These are phyloP conservation scores for Furcasterigmium sp. DNA, from an alignment of 2,329 filamentous ascomycete genomes.

Conservation along the genomic window DNA sequence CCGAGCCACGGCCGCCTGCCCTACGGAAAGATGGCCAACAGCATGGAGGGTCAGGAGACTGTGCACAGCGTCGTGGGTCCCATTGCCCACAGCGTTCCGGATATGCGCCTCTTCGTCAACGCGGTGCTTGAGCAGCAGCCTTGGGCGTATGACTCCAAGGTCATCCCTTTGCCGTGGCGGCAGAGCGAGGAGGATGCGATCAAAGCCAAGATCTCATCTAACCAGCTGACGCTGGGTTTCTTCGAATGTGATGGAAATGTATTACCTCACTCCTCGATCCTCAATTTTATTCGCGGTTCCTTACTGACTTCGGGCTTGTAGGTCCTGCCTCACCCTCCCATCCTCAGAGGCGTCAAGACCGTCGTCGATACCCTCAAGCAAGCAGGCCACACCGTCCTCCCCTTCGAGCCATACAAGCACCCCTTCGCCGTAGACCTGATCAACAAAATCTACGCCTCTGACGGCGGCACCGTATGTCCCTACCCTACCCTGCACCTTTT, in stretches of 20 bases:
- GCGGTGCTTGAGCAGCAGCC: conserved; percentile 24
- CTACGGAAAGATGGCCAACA: conserved; percentile 24
- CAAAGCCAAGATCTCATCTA: conserved; percentile 14
- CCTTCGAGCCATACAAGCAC: conserved; percentile 25
- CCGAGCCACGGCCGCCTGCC: conserved; percentile 17
- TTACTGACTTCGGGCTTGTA: background rate
- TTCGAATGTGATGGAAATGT: conserved; percentile 21
- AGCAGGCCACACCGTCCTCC: conserved; percentile 20
- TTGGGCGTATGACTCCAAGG: conserved; percentile 29
- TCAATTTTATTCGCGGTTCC: background rate
- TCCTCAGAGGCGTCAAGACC: conserved; percentile 23
- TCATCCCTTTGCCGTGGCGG: conserved; percentile 29
- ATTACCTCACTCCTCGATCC: too few species aligned
- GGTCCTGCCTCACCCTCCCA: conserved; percentile 28
- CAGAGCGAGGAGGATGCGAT: conserved; percentile 18
- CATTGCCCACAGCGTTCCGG: conserved; percentile 19
- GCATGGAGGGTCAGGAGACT: conserved; percentile 27
- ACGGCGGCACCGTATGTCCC: conserved; percentile 20
- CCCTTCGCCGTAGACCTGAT: conserved; percentile 17
- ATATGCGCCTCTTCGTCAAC: conserved; percentile 15
- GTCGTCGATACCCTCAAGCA: conserved; percentile 18
- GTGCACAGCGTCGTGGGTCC: conserved; percentile 26
- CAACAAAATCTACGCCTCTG: conserved; percentile 19
- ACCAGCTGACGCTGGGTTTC: conserved; percentile 23
- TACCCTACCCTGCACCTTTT: too few species aligned